Conservation (phyloP, 352 stramenopile genomes). For the Phytopythium vexans region DNA sequence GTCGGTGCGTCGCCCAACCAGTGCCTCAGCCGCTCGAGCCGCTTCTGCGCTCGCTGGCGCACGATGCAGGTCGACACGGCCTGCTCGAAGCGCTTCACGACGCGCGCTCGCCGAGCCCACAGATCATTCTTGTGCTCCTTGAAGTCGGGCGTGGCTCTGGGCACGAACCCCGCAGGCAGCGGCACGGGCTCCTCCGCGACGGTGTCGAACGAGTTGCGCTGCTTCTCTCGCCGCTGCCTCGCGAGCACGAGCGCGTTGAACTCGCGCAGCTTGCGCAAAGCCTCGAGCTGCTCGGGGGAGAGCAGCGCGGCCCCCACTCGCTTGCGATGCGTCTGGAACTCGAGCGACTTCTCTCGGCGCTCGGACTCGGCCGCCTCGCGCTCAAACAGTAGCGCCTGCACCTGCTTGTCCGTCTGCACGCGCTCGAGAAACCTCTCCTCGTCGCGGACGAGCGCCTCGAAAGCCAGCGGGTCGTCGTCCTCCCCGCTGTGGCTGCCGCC, state of each 20-base stretch:
- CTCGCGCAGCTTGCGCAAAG: slow-evolving; percentile 49
- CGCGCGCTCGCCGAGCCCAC: slow-evolving; percentile 66
- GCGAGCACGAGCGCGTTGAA: slow-evolving; percentile 26
- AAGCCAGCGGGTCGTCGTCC: slow-evolving; percentile 31
- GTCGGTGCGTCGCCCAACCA: slow-evolving; percentile 53
- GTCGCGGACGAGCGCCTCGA: slow-evolving; percentile 50
- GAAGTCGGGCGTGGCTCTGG: slow-evolving; percentile 53
- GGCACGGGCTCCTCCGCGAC: slow-evolving; percentile 23
- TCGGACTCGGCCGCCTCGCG: slow-evolving; percentile 77
- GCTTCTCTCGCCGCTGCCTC: slow-evolving; percentile 34
- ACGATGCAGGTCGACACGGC: slow-evolving; percentile 77
- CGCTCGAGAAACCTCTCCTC: slow-evolving; percentile 22
- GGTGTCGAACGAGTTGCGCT: slow-evolving; percentile 36
- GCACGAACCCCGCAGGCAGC: slow-evolving; percentile 42
- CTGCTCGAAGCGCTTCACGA: slow-evolving; percentile 64
- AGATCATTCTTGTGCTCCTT: slow-evolving; percentile 88
- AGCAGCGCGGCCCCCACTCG: slow-evolving; percentile 63
- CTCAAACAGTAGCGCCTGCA: slow-evolving; percentile 69
- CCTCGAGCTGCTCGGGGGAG: slow-evolving; percentile 34
- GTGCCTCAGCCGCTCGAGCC: slow-evolving; percentile 47
- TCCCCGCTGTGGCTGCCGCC: slow-evolving; percentile 6
- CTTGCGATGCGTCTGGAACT: slow-evolving; percentile 80
- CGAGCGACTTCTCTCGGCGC: slow-evolving; percentile 72
- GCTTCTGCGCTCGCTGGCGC: slow-evolving; percentile 47
- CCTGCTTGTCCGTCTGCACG: neutral